Base-by-base conservation (phyloP, 768 basidiomycete species). In the Epithele typhae region DNA sequence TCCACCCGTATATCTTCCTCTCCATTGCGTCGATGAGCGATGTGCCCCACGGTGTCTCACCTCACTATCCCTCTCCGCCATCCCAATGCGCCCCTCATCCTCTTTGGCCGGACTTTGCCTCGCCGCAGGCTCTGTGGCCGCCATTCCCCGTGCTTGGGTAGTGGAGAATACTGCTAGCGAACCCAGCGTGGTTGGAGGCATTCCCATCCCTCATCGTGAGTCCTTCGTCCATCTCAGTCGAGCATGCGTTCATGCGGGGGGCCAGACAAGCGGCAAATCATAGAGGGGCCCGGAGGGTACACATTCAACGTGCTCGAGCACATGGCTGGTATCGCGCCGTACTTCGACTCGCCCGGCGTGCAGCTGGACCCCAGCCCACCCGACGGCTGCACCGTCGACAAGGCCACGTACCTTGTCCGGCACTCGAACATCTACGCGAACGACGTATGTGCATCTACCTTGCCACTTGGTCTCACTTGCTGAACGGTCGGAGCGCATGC, bases 391-490 rank as follows among this genome's bases (percentile, higher is more conserved):
- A n/a, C 22, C 2, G 55, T 53, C 21, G 41, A 24, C n/a, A 51
- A 46, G 33, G 55, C 55, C 5, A 47, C 52, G 0, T 57, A 57
- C 30, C 38, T 57, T 17, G 42, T 54, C 10, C 49, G 55, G 4
- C 52, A 56, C 38, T 57, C 55, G 3, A 54, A 57, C 30, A 57
- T 53, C 6, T 54, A 57, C 25, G 55, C 52, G 25, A 56, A 56
- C 17, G 55, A 53, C 21, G 51, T 52, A 15, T 8, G 51, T 33
- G 3, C 24, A 9, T 32, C 9, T 15, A 32, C 30, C 30, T 32
- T 15, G 9, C 9, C 30, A 9, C 30, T 9, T 32, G 30, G 9
- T 32, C 15, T 32, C 9, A 15, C 15, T 15, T 32, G 30, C n/a
- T n/a, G 30, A 32, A 32, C 15, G 30, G 30, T 15, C 15, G 30